A percentile compares a stretch with the other conserved stretches of the same genome.
Evolutionary conservation across 805 yeast genomes (phyloP).

Genomic region (Lipomyces mesembrius): DNA sequence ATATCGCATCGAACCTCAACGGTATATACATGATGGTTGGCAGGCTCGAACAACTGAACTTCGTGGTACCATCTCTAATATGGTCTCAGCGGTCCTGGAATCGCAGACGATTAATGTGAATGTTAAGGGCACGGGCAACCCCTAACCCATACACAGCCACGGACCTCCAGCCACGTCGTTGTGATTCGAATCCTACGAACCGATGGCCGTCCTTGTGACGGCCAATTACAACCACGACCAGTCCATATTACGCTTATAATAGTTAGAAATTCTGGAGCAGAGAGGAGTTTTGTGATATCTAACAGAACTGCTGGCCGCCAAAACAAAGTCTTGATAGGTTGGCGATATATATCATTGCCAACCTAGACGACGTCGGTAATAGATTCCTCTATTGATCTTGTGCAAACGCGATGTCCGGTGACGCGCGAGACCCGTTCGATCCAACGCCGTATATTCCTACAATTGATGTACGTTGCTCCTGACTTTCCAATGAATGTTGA

Average conservation of each 20-base stretch:
- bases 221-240: background rate
- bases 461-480: constrained; percentile 20
- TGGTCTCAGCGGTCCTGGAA: too few species aligned
- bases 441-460: constrained; percentile 20
- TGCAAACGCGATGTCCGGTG: background rate
- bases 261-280: background rate
- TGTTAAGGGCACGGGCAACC: too few species aligned
- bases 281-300: background rate
- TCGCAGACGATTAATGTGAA: too few species aligned
- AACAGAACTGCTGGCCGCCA: background rate
- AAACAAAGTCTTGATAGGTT: background rate
- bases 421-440: constrained; percentile 12
- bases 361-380: background rate
- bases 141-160: too few species aligned
- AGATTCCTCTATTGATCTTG: too few species aligned
- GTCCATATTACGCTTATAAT: too few species aligned
- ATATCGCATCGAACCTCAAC: too few species aligned
- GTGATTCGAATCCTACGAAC: background rate
- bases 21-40: too few species aligned
- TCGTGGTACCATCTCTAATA: too few species aligned
- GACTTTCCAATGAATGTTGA: background rate
- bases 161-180: too few species aligned
- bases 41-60: too few species aligned
- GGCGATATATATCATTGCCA: background rate
- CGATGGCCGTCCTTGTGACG: too few species aligned